Evolutionary conservation across 345 rosid species (phyloP).

Genomic region (Arabidopsis arenosa): DNA sequence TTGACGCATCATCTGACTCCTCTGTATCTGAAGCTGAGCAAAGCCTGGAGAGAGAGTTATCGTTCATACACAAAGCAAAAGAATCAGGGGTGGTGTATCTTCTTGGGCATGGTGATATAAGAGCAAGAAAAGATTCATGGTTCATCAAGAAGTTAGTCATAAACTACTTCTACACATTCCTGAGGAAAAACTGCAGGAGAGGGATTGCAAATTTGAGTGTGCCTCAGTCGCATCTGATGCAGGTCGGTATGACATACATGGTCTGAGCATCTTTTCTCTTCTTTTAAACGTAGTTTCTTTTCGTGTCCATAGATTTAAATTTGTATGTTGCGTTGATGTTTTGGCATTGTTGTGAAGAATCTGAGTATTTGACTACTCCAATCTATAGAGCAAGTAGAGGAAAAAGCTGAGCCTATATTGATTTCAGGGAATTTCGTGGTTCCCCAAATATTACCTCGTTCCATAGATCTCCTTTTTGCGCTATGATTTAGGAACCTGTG

Average conservation of each 20-base stretch:
- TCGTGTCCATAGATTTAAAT: slow-evolving; percentile 34
- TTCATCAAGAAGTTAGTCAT: slow-evolving; percentile 89
- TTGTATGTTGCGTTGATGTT: slow-evolving; percentile 14
- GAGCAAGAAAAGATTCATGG: slow-evolving; percentile 99
- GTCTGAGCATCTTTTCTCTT: slow-evolving; percentile 50
- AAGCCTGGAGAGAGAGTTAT: slow-evolving; percentile 90
- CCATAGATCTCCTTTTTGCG: background rate
- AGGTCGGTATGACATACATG: slow-evolving; percentile 99
- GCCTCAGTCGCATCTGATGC: slow-evolving; percentile 94
- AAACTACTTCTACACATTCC: slow-evolving; percentile 92
- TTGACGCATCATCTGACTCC: slow-evolving; percentile 43
- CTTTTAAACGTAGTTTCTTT: background rate
- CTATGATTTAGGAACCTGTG: background rate
- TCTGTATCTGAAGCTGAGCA: slow-evolving; percentile 70
- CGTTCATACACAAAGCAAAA: slow-evolving; percentile 90
- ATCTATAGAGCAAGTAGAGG: slow-evolving; percentile 28
- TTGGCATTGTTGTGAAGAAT: slow-evolving; percentile 42
- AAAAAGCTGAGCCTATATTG: slow-evolving; percentile 21
- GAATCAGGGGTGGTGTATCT: slow-evolving; percentile 97
- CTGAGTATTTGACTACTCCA: slow-evolving; percentile 24
- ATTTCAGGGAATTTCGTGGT: background rate
- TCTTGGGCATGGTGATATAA: slow-evolving; percentile 96
- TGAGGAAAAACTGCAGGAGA: slow-evolving; percentile 95
- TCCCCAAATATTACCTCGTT: too few species aligned
- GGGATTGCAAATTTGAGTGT: slow-evolving; percentile 91